A percentile compares a stretch with the other conserved stretches of the same genome.
phyloP scores from a whole-genome alignment of 257 asterid species.

The Solanum stenotomum region DNA sequence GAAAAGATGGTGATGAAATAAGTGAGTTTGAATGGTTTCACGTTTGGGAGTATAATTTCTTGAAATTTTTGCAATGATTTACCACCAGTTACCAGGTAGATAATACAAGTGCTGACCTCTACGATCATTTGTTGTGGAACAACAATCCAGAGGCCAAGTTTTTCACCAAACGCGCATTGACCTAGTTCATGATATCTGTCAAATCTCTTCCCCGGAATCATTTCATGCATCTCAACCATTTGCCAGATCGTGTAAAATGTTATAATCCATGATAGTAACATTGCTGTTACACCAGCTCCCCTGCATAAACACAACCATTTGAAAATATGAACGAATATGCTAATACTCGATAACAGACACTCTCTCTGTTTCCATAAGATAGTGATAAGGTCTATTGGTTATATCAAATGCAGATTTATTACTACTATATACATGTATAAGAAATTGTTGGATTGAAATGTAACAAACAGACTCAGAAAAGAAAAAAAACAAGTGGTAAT shows the following conservation, averaged over 20 bases:
- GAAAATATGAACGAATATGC: no score
- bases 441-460: no score
- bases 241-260: conserved; percentile 73
- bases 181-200: conserved; percentile 78
- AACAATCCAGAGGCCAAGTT: conserved; percentile 57
- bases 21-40: conserved; percentile 31
- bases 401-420: no score
- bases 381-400: no score
- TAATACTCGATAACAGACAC: no score
- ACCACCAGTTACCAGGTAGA: conserved; percentile 81
- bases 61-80: conserved; percentile 43
- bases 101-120: conserved; percentile 44
- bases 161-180: conserved; percentile 54
- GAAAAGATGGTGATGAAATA: conserved; percentile 38
- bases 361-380: no score
- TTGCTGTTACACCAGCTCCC: conserved; percentile 49
- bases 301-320: conserved; percentile 5
- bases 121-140: conserved; percentile 64
- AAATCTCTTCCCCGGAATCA: conserved; percentile 60
- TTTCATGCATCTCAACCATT: conserved; percentile 86
- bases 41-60: conserved; percentile 12
- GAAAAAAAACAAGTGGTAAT: no score
- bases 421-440: no score
- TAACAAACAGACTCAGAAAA: no score
- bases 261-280: conserved; percentile 48